Base-by-base conservation (phyloP, 2,329 filamentous ascomycete species). In the Cercospora citrullina region DNA sequence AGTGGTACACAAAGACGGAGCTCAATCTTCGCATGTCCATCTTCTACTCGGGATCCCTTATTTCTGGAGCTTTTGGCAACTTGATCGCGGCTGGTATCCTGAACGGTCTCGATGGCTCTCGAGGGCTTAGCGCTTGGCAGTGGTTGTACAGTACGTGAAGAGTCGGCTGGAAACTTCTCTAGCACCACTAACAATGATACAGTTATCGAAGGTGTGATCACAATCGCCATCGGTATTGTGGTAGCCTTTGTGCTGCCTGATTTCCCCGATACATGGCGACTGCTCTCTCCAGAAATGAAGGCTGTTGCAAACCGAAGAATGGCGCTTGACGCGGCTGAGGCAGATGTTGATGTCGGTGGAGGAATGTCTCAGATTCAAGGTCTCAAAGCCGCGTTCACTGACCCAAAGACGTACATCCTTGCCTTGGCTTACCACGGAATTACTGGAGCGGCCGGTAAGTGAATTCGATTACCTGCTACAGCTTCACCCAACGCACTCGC, bases 61-160 rank as follows among this genome's bases (percentile, higher is more conserved):
- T 93, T 21, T 90, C 88, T 0, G 89, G 90, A 4, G 90, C 90
- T 1, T 92, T 93, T 74, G 90, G 89, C 0, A 90, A 89, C 36
- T 72, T 84, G n/a, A 82, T 84, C 30, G 82, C 83, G 12, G 83
- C 82, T n/a, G 83, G 90, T 6, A 91, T 93, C 64, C 88, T 86
- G 0, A 80, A 82, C n/a, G 87, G 89, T 60, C 85, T 93, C 82
- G 84, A 90, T 68, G 84, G 86, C 1, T 79, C 79, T 0, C 79
- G 79, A 7, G 89, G 89, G 0, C 79, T 89, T 2, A 79, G 82
- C 2, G 87, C 88, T 4, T 92, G 85, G 89, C 79, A 75, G 72
- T 78, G 73, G 73, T 39, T 60, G 45, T 66, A 65, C 57, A 65
- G 62, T 64, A 18, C 16, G 51, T 31, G 12, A 21, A 16, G 12